These are phyloP conservation scores for Cladosporium sp. DNA, from an alignment of 2,329 filamentous ascomycete genomes.

Conservation along the genomic window DNA sequence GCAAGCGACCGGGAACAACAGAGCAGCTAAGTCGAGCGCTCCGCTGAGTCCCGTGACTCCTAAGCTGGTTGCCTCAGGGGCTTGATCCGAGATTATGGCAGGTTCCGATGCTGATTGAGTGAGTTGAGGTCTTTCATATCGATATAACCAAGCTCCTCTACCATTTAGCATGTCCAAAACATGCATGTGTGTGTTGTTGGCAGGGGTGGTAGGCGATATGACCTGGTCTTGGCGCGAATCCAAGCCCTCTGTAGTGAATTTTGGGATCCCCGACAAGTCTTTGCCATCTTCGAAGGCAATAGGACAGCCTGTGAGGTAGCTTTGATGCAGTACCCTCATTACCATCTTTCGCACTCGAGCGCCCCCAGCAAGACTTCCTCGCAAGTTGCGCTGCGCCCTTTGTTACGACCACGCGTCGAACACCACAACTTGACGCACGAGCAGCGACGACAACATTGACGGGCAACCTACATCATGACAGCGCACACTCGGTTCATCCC, in stretches of 20 bases:
- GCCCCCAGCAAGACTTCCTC: neutral
- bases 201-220: neutral
- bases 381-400: neutral
- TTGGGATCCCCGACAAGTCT: too few species aligned
- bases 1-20: neutral
- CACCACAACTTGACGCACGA: neutral
- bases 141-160: neutral
- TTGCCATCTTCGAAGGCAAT: too few species aligned
- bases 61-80: neutral
- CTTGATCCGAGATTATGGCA: neutral
- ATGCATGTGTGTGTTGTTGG: neutral
- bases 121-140: neutral
- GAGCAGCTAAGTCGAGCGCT: neutral
- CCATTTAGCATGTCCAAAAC: neutral
- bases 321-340: neutral
- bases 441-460: too few species aligned
- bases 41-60: neutral
- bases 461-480: too few species aligned
- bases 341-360: neutral
- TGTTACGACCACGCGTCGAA: neutral
- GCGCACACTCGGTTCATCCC: too few species aligned
- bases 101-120: neutral
- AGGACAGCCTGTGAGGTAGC: too few species aligned
- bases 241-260: constrained; percentile 1
- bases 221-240: neutral